phyloP scores from a whole-genome alignment of 192 early-diverging fungal species.

The Mortierella hygrophila region DNA sequence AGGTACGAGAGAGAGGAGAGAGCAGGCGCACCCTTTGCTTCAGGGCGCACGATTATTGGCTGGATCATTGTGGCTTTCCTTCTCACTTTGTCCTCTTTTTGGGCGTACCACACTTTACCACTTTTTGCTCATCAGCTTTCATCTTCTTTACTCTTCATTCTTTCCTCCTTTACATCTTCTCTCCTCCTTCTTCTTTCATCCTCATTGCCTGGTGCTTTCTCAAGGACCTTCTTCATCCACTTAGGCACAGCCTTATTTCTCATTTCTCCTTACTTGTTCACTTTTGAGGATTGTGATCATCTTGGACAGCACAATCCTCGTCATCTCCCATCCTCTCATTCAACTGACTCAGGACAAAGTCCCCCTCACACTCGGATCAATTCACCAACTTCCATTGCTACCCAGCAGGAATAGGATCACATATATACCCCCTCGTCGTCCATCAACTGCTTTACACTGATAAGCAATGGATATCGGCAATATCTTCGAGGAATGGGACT shows the following conservation, averaged over 20 bases:
- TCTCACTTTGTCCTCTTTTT: neutral
- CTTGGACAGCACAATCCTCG: neutral
- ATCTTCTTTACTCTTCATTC: neutral
- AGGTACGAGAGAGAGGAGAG: neutral
- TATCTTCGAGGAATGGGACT: slow-evolving; percentile 59
- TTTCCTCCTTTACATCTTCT: neutral
- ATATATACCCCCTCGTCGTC: neutral
- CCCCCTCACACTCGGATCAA: no score
- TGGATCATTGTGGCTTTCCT: neutral
- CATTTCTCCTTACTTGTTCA: neutral
- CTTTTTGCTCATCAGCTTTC: no score
- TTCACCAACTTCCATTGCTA: neutral
- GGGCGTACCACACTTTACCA: neutral
- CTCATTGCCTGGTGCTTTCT: neutral
- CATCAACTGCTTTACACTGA: neutral
- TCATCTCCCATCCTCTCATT: neutral
- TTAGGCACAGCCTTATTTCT: neutral
- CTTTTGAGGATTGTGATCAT: neutral
- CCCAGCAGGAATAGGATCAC: neutral
- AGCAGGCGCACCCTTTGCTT: neutral
- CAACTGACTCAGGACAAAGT: neutral
- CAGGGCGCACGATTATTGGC: neutral
- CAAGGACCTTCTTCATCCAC: neutral
- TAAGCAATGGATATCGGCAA: slow-evolving; percentile 54
- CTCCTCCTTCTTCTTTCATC: neutral